Evolutionary conservation across 495 filamentous ascomycete species (phyloP).

Genomic region (Jackrogersella multiformis): DNA sequence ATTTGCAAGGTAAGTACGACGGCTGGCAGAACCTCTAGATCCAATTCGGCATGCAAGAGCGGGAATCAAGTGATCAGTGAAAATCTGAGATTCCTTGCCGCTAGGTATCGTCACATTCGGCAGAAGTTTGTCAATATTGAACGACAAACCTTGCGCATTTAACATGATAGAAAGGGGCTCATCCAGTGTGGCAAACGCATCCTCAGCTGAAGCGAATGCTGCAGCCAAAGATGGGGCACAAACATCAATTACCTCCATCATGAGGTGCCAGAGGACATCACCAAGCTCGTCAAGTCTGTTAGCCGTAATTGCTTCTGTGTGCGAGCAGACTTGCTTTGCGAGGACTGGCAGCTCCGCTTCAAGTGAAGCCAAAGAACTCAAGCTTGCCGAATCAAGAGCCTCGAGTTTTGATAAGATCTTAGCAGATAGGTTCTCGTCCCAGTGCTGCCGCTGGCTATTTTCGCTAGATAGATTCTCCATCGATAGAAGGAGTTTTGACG

Average conservation of each 20-base stretch:
- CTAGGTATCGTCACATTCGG: constrained; percentile 10
- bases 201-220: constrained; percentile 17
- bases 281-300: constrained; percentile 59
- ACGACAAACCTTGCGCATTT: constrained; percentile 33
- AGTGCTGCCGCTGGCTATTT: constrained; percentile 50
- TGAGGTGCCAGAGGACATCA: constrained; percentile 57
- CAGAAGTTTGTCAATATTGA: constrained; percentile 32
- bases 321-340: constrained; percentile 61
- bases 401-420: constrained; percentile 66
- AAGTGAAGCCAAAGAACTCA: constrained; percentile 70
- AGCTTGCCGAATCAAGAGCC: constrained; percentile 59
- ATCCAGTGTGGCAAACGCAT: neutral
- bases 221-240: constrained; percentile 44
- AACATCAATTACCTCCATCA: constrained; percentile 57
- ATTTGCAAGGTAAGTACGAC: constrained; percentile 50
- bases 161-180: constrained; percentile 16
- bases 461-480: constrained; percentile 56
- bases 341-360: constrained; percentile 72
- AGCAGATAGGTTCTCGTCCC: constrained; percentile 63
- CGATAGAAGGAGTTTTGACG: constrained; percentile 50
- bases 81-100: constrained; percentile 41
- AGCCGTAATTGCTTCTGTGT: constrained; percentile 56
- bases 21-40: constrained; percentile 38
- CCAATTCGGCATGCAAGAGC: constrained; percentile 50
- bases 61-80: constrained; percentile 52